Percentiles rank a stretch among this genome's conserved stretches.
Evolutionary conservation across 1,284 basidiomycete genomes (phyloP).

Genomic region (Gymnopus androsaceus): DNA sequence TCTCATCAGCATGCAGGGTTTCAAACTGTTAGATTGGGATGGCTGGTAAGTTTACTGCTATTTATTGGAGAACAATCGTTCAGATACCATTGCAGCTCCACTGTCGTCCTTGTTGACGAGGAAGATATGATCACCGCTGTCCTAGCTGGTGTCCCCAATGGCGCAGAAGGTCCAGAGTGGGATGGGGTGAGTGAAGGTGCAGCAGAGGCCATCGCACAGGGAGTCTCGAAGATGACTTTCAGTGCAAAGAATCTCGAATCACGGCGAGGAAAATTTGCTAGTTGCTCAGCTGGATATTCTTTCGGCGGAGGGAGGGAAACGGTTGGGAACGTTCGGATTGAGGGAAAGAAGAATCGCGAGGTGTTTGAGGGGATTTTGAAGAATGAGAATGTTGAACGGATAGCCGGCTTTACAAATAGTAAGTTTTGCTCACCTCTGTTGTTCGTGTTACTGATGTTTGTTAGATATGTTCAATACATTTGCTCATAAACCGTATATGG

Average conservation of each 20-base stretch:
- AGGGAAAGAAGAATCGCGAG: neutral
- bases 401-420: conserved; percentile 1
- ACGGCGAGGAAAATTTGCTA: conserved; percentile 10
- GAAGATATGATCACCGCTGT: neutral
- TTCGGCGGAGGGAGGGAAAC: conserved; percentile 13
- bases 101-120: conserved; percentile 1
- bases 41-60: neutral
- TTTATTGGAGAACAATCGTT: neutral
- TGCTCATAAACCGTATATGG: neutral
- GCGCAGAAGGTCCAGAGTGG: neutral
- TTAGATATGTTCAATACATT: conserved; percentile 5
- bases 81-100: neutral
- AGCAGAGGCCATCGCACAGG: neutral
- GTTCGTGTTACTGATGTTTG: neutral
- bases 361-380: neutral
- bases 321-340: neutral
- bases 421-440: neutral
- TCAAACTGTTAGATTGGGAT: conserved; percentile 4
- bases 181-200: neutral
- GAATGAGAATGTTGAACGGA: neutral
- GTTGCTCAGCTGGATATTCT: conserved; percentile 2
- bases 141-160: neutral
- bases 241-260: neutral
- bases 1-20: neutral
- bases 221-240: neutral